Base-by-base conservation (phyloP, 306 rosid species). In the Styphnolobium japonicum region DNA sequence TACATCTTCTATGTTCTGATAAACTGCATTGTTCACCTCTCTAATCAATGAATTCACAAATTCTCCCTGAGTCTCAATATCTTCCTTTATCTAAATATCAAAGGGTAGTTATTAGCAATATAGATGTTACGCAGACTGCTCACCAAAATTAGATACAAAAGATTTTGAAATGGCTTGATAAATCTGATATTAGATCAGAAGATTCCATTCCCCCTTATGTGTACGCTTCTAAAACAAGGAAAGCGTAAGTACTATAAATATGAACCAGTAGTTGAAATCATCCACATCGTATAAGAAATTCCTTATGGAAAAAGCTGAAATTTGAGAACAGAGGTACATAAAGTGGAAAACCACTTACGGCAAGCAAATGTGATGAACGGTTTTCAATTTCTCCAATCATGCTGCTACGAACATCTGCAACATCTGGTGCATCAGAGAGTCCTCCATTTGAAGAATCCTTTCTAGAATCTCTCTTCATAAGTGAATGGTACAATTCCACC, bases 331-430 rank as follows among this genome's bases (percentile, higher is more conserved):
- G 49, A 23, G 19, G 72, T 53, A 10, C 58, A 42, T 48, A 25
- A 73, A 29, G 65, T 15, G 61, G 52, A 78, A 10, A 16, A 76
- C 31, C 34, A 85, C 98, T 93, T 81, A 95, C 98, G 18, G 98
- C 98, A 82, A 95, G 96, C 88, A 95, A 87, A 85, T 95, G 97
- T 10, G 98, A 95, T 0, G 98, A 95, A 52, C 98, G 89, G 79
- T 95, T 95, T 89, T 95, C 98, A 33, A 95, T 95, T 81, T 95
- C 98, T 73, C 98, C 98, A 64, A 95, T 95, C 98, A 95, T 95
- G 88, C 90, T 95, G 79, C 97, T 95, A 72, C 98, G 97, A 88
- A 83, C 97, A 77, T 91, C 90, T 31, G 97, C 90, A 66, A 95
- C 97, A 87, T 91, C 95, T 2, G 92, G 86, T 36, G 84, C 94